Conservation (phyloP, 345 rosid species). For the Trapa bicornis region DNA sequence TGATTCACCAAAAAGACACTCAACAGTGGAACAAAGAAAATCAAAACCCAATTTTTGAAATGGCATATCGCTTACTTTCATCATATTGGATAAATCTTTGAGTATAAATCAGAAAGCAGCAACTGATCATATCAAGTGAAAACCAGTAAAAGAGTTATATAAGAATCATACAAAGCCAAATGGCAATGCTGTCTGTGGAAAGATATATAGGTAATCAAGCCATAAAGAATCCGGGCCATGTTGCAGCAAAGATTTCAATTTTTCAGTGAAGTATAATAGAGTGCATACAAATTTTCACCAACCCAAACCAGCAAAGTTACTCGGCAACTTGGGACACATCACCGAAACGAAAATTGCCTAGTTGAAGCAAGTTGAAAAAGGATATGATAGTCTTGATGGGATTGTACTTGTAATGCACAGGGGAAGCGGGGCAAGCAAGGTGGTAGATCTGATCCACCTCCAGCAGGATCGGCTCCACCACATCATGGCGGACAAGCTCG, state of each 20-base stretch:
- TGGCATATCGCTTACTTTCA: background rate
- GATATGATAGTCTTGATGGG: conserved; percentile 98
- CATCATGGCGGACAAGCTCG: conserved; percentile 93
- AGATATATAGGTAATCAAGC: background rate
- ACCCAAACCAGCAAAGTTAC: background rate
- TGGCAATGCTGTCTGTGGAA: background rate
- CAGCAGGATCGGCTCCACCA: conserved; percentile 82
- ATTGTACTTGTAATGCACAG: conserved; percentile 90
- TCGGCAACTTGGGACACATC: background rate
- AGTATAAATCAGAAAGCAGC: background rate
- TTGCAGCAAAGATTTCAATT: background rate
- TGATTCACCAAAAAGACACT: background rate
- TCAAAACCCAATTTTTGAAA: background rate
- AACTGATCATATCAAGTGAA: background rate
- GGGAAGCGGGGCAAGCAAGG: conserved; percentile 97
- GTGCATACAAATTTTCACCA: background rate
- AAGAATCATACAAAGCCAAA: background rate
- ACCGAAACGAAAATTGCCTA: background rate
- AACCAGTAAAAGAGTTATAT: too few species aligned
- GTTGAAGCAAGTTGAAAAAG: conserved; percentile 19
- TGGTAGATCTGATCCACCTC: conserved; percentile 99
- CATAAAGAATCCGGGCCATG: background rate
- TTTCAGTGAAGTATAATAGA: background rate
- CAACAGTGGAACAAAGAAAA: background rate
- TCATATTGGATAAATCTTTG: background rate